These are phyloP conservation scores for Silene noctiflora DNA, from an alignment of 179 eudicot genomes.

Conservation along the genomic window DNA sequence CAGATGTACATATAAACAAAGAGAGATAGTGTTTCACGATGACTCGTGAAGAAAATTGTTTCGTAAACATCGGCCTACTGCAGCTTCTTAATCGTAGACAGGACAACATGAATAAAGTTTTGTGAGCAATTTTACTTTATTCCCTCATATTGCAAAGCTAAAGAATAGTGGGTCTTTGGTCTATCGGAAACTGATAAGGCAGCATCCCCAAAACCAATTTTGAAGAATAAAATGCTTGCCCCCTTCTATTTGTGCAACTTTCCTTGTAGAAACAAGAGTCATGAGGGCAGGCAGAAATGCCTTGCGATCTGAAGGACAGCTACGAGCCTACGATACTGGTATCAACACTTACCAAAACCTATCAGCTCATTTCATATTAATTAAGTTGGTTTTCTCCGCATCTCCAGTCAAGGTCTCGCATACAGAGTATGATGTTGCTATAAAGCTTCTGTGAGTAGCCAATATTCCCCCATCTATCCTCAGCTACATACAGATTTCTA, in stretches of 20 bases:
- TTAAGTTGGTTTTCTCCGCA: neutral
- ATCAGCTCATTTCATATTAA: neutral
- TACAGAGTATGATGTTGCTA: neutral
- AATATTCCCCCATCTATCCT: neutral
- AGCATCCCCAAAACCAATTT: no score
- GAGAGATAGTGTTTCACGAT: neutral
- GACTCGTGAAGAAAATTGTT: no score
- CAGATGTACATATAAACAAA: no score
- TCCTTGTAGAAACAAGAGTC: neutral
- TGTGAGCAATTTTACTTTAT: no score
- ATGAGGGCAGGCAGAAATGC: neutral
- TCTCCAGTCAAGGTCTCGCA: constrained; percentile 1
- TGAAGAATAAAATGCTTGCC: neutral
- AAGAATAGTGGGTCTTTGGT: no score
- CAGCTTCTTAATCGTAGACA: no score
- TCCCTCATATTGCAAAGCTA: no score
- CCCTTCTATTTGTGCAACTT: neutral
- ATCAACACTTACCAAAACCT: neutral
- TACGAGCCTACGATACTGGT: neutral
- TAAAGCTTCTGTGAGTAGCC: neutral
- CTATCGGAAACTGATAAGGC: no score
- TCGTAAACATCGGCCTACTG: no score
- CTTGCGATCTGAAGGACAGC: neutral
- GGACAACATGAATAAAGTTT: no score
- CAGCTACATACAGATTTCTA: constrained; percentile 13